These are phyloP conservation scores for Phytophthora europaea DNA, from an alignment of 352 stramenopile species.

Conservation along the genomic window DNA sequence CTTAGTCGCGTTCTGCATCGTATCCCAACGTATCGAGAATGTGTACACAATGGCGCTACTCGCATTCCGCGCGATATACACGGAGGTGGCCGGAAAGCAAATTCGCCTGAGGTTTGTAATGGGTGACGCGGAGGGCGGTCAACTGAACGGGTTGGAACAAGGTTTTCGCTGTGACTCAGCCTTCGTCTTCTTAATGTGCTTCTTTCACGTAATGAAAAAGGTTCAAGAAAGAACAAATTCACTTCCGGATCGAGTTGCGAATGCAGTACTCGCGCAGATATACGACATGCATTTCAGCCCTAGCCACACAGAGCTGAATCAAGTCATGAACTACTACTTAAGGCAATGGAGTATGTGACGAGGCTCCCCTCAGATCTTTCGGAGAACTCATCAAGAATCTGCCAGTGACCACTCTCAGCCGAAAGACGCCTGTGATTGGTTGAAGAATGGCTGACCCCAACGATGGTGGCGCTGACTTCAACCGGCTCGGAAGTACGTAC, in stretches of 20 bases:
- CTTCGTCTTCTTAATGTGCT: slow-evolving; percentile 33
- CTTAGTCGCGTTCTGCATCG: slow-evolving; percentile 24
- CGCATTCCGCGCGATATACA: background rate
- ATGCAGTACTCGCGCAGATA: slow-evolving; percentile 7
- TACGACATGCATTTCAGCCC: slow-evolving; percentile 37
- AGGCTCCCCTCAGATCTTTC: too few species aligned
- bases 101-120: slow-evolving; percentile 8
- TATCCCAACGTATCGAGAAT: slow-evolving; percentile 1
- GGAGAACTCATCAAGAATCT: too few species aligned
- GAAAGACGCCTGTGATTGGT: too few species aligned
- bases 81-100: background rate
- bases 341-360: background rate
- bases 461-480: too few species aligned
- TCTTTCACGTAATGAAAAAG: background rate
- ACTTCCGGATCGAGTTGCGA: slow-evolving; percentile 8
- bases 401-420: too few species aligned
- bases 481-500: too few species aligned
- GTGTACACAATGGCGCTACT: background rate
- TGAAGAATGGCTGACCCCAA: too few species aligned
- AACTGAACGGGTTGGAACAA: slow-evolving; percentile 20
- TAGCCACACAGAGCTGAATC: background rate
- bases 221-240: slow-evolving; percentile 12
- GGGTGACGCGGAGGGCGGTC: slow-evolving; percentile 24
- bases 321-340: background rate
- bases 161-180: slow-evolving; percentile 1